A percentile compares a stretch with the other conserved stretches of the same genome.
Evolutionary conservation across 1,284 basidiomycete genomes (phyloP).

Genomic region (Phlebopus sp.): DNA sequence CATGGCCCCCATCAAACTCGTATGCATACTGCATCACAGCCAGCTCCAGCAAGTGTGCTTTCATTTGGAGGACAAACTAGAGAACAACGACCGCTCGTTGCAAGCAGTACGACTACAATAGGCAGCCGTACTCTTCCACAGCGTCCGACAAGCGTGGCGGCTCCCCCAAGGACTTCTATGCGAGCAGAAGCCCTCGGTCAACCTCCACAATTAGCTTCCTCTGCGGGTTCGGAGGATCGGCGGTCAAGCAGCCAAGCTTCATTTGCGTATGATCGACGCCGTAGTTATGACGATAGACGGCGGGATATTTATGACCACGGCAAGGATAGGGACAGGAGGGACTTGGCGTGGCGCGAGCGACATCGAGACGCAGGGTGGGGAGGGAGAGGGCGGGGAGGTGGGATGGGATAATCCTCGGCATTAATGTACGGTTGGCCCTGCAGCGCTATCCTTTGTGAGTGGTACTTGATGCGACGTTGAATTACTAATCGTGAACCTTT

Average conservation of each 20-base stretch:
- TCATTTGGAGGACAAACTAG: constrained; percentile 3
- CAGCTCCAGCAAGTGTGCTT: neutral
- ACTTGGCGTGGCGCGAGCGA: neutral
- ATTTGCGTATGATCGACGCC: constrained; percentile 12
- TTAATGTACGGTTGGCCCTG: too few relatives aligned
- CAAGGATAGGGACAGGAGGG: constrained; percentile 11
- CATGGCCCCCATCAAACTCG: neutral
- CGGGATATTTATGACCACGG: constrained; percentile 6
- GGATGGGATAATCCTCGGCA: neutral
- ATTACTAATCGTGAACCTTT: too few relatives aligned
- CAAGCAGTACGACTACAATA: neutral
- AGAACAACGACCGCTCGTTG: constrained; percentile 2
- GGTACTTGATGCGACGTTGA: too few relatives aligned
- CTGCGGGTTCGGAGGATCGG: constrained; percentile 18
- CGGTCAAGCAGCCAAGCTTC: constrained; percentile 8
- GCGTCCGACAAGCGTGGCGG: constrained; percentile 8
- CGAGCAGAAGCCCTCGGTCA: constrained; percentile 23
- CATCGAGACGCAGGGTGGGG: neutral
- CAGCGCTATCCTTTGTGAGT: too few relatives aligned
- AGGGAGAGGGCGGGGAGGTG: constrained; percentile 1
- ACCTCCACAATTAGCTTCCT: constrained; percentile 19
- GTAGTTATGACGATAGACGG: constrained; percentile 17
- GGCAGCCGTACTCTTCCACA: constrained; percentile 17
- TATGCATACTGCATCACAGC: constrained; percentile 5
- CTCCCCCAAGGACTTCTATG: constrained; percentile 7